Evolutionary conservation across 2,329 filamentous ascomycete genomes (phyloP), one percentile per base, ranked within the genome.

Genomic region (Neopestalotiopsis rosae): DNA sequence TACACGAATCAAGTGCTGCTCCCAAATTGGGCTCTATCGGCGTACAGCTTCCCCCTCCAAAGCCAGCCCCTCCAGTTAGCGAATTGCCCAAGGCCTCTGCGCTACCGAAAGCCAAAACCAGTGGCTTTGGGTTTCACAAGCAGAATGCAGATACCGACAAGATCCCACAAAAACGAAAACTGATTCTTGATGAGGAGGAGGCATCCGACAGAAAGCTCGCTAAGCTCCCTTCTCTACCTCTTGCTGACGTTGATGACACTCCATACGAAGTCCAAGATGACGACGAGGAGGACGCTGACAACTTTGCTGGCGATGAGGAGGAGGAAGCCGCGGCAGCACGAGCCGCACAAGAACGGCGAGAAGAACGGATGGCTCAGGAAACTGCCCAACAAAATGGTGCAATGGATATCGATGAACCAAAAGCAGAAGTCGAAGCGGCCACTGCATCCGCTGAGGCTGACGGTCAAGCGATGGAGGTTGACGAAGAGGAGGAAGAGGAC

Each of bases 141-240:
- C 83, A 88, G 57, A 85, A 85, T 65, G 81, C 83, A 63, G 94
- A 94, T 66, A 80, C 80, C 28, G 91, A 93, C 65, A 94, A 93
- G 76, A 79, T 87, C 3, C 85, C 88, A 4, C 85, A 89, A 24
- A 94, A 94, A 77, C 91, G 91, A 73, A 94, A 93, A 70, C 85
- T 97, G 28, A 91, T 94, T 74, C 91, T 98, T 74, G 95, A 93
- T 70, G 95, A 98, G 76, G 95, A 98, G 75, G 94, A 97, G 75
- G 91, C 90, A 40, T 92, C 91, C 2, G 91, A 93, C 77, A 93
- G 94, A 79, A 98, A 97, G 83, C 88, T 99, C 72, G 94, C 94
- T 78, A 96, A 95, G 82, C 90, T 99, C 70, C 95, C 95, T 69
- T 91, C 91, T 72, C 89, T 93, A 69, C 88, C 91, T 67, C 84